Evolutionary conservation across 371 early-diverging fungal genomes (phyloP).

Genomic region (Batkoa obscura): DNA sequence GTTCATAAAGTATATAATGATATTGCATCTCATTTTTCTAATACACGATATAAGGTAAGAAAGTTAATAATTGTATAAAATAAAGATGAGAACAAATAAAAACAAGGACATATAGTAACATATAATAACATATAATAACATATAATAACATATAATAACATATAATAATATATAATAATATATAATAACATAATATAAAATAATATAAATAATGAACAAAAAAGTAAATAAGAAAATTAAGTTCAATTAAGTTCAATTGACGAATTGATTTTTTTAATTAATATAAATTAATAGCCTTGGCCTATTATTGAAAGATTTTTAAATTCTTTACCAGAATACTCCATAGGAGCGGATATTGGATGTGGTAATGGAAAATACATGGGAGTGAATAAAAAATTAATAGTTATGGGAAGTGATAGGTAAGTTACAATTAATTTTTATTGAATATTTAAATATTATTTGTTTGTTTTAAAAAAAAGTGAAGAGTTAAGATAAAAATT

Average conservation of each 20-base stretch:
- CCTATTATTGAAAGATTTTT: conserved; percentile 84
- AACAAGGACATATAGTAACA: background rate
- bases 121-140: too few relatives aligned
- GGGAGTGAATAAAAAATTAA: conserved; percentile 52
- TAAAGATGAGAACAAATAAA: background rate
- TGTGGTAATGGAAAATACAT: conserved; percentile 97
- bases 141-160: too few relatives aligned
- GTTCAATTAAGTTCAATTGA: background rate
- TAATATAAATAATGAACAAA: background rate
- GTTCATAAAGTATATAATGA: conserved; percentile 84
- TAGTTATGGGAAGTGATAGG: conserved; percentile 73
- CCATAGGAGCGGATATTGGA: conserved; percentile 82
- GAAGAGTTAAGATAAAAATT: too few relatives aligned
- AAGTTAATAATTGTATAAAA: background rate
- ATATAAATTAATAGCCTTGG: conserved; percentile 54
- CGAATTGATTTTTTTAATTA: background rate
- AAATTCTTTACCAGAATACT: conserved; percentile 28
- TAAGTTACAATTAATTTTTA: conserved; percentile 12
- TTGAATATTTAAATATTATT: background rate
- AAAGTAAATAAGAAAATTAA: too few relatives aligned
- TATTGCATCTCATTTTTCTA: conserved; percentile 85
- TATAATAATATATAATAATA: too few relatives aligned
- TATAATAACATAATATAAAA: background rate
- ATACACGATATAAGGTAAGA: conserved; percentile 82
- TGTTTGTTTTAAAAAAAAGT: too few relatives aligned